Conservation (phyloP, 805 yeast species). For the Blastobotrys robertii region DNA sequence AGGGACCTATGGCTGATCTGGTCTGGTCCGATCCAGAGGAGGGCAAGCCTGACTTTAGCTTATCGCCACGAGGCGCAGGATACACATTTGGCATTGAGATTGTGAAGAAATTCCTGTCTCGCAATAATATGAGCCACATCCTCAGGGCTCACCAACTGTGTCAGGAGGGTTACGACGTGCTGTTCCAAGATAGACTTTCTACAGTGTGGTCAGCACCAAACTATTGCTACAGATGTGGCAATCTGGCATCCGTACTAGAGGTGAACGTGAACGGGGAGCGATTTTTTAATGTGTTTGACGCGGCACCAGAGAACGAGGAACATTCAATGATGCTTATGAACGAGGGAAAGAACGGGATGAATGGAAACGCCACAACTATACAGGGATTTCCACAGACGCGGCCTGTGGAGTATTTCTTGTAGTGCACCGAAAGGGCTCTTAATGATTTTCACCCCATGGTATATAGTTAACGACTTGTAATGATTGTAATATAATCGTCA, state of each 20-base stretch:
- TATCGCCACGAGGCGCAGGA: slow-evolving; percentile 96
- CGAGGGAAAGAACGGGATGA: slow-evolving; percentile 26
- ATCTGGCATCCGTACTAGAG: slow-evolving; percentile 94
- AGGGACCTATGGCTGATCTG: slow-evolving; percentile 98
- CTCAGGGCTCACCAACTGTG: slow-evolving; percentile 94
- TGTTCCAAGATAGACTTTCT: slow-evolving; percentile 82
- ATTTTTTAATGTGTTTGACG: slow-evolving; percentile 87
- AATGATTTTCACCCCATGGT: not conserved
- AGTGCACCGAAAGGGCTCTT: slow-evolving; percentile 5
- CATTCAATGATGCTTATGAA: slow-evolving; percentile 4
- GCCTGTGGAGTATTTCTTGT: slow-evolving; percentile 46
- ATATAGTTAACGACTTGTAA: not conserved
- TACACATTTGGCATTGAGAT: slow-evolving; percentile 90
- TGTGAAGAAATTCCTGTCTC: slow-evolving; percentile 72
- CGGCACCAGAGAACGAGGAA: slow-evolving; percentile 78
- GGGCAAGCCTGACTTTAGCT: slow-evolving; percentile 64
- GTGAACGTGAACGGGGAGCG: slow-evolving; percentile 58
- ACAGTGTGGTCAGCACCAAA: slow-evolving; percentile 99
- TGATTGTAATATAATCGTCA: not conserved
- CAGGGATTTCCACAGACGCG: slow-evolving; percentile 23
- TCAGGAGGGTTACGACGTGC: slow-evolving; percentile 89
- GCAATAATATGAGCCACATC: slow-evolving; percentile 71
- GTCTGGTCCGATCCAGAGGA: slow-evolving; percentile 99
- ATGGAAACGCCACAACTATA: slow-evolving; percentile 22
- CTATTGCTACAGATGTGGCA: slow-evolving; percentile 95